Evolutionary conservation across 257 asterid species (phyloP).

Genomic region (Datura wrightii): DNA sequence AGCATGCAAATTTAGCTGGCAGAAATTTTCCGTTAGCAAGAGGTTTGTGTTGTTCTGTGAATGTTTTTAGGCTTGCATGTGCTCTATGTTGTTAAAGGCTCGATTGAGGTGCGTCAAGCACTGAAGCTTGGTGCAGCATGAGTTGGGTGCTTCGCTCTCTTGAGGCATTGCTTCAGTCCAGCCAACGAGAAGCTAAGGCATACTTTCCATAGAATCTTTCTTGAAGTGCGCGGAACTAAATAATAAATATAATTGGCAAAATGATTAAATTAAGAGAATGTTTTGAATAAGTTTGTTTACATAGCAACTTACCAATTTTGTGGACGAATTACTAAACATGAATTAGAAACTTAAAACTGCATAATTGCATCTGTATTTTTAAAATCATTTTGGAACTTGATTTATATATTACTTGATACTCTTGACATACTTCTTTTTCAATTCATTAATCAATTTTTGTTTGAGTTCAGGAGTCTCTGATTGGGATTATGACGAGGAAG

Average conservation of each 20-base stretch:
- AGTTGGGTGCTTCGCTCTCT: neutral
- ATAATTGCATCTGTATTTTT: neutral
- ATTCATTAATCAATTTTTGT: neutral
- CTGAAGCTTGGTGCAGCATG: conserved; percentile 21
- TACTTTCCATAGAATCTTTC: neutral
- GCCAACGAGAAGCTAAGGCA: conserved; percentile 13
- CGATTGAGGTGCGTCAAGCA: neutral
- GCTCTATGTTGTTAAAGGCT: conserved; percentile 23
- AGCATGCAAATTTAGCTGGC: conserved; percentile 43
- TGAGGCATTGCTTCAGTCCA: conserved; percentile 13
- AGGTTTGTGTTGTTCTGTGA: conserved; percentile 42
- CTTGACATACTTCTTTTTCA: neutral
- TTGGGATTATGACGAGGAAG: conserved; percentile 76
- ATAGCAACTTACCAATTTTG: neutral
- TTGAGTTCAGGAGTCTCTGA: conserved; percentile 55
- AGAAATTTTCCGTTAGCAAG: conserved; percentile 38
- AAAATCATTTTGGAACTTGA: conserved; percentile 11
- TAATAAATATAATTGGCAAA: neutral
- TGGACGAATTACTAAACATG: conserved; percentile 4
- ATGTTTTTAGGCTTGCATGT: conserved; percentile 10
- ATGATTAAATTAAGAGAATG: neutral
- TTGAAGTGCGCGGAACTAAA: neutral
- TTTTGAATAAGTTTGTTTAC: neutral
- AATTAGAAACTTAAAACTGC: conserved; percentile 22
- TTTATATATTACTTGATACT: conserved; percentile 1